These are phyloP conservation scores for Diaporthe sp. DNA, from an alignment of 2,329 filamentous ascomycete species.

Conservation along the genomic window DNA sequence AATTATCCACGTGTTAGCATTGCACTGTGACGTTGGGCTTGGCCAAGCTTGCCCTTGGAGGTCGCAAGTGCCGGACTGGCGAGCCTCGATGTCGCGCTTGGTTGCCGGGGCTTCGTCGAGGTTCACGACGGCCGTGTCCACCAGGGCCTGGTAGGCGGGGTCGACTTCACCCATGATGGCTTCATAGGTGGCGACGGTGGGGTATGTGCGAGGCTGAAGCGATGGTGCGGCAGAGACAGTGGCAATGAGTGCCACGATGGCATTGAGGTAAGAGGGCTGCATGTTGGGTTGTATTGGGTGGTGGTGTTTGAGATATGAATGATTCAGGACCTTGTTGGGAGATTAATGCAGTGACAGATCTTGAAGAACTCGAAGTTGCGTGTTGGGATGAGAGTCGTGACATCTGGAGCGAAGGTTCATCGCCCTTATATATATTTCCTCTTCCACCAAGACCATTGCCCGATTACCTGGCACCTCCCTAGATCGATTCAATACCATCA, in stretches of 20 bases:
- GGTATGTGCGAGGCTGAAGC: conserved; percentile 19
- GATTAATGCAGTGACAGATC: too few relatives aligned
- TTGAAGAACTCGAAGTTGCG: background rate
- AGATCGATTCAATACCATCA: too few relatives aligned
- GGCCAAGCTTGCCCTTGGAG: conserved; percentile 15
- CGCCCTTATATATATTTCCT: background rate
- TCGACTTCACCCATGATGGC: background rate
- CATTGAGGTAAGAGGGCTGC: background rate
- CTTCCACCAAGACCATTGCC: too few relatives aligned
- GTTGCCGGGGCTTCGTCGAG: background rate
- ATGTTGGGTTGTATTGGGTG: background rate
- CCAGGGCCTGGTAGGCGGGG: background rate
- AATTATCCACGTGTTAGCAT: background rate
- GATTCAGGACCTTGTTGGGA: too few relatives aligned
- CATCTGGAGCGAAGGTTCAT: background rate
- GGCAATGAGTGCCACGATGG: background rate
- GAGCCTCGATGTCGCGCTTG: conserved; percentile 8
- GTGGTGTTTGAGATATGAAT: background rate
- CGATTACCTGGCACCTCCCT: too few relatives aligned
- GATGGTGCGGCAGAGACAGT: conserved; percentile 5
- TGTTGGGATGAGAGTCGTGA: background rate
- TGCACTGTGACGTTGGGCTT: too few relatives aligned
- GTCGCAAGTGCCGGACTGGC: conserved; percentile 18
- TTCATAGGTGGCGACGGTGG: conserved; percentile 22
- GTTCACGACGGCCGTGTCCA: conserved; percentile 10